These are phyloP conservation scores for Salix caprea DNA, from an alignment of 345 rosid species.

Conservation along the genomic window DNA sequence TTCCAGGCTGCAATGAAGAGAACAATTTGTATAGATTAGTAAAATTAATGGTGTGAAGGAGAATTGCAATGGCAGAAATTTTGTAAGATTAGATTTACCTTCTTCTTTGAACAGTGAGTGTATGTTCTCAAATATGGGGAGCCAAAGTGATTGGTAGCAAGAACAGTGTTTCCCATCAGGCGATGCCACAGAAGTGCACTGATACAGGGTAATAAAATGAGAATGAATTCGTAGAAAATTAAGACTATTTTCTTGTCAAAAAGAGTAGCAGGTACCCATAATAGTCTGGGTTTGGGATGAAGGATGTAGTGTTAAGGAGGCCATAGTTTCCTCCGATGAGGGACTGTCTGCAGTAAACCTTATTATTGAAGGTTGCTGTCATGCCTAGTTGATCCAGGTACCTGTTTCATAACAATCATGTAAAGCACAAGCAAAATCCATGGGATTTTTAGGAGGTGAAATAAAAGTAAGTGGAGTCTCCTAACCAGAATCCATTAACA, in stretches of 20 bases:
- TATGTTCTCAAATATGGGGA: slow-evolving; percentile 45
- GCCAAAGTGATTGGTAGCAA: slow-evolving; percentile 24
- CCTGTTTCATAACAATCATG: slow-evolving; percentile 25
- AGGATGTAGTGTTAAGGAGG: slow-evolving; percentile 48
- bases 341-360: slow-evolving; percentile 65
- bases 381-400: slow-evolving; percentile 63
- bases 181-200: slow-evolving; percentile 64
- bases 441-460: neutral
- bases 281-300: slow-evolving; percentile 65
- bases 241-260: neutral
- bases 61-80: too few species aligned
- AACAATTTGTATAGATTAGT: neutral
- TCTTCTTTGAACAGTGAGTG: slow-evolving; percentile 49
- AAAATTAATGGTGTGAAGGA: too few species aligned
- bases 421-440: neutral
- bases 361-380: slow-evolving; percentile 51
- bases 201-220: neutral
- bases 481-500: slow-evolving; percentile 56
- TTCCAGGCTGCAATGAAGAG: slow-evolving; percentile 34
- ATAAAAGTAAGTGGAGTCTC: neutral
- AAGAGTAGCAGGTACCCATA: slow-evolving; percentile 36
- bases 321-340: slow-evolving; percentile 65
- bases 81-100: slow-evolving; percentile 16
- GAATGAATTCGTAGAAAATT: neutral
- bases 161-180: slow-evolving; percentile 52